Conservation (phyloP, 306 rosid species). For the Leucaena leucocephala region DNA sequence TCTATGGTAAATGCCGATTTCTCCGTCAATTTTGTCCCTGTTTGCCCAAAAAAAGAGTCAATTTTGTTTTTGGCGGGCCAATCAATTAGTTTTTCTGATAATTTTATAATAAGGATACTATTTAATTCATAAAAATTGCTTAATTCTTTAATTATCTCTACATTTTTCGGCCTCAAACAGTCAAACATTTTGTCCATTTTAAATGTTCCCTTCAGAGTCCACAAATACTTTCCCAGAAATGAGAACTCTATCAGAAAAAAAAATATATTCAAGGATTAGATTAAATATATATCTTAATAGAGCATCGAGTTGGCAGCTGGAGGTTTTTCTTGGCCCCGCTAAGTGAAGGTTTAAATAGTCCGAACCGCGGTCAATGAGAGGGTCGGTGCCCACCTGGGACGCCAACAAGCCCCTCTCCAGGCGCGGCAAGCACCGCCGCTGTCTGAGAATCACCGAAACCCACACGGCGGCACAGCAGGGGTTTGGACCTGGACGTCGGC, state of each 20-base stretch:
- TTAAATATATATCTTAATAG: too few relatives aligned
- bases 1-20: neutral
- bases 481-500: too few relatives aligned
- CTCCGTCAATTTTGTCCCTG: neutral
- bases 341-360: neutral
- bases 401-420: too few relatives aligned
- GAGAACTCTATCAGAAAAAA: neutral
- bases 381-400: too few relatives aligned
- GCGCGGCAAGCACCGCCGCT: too few relatives aligned
- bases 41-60: neutral
- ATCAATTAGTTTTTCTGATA: neutral
- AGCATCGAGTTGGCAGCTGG: neutral
- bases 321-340: neutral
- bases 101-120: neutral
- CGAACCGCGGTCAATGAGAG: neutral
- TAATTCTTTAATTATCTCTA: neutral
- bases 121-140: neutral
- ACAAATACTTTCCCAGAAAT: neutral
- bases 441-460: too few relatives aligned
- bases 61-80: neutral
- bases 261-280: too few relatives aligned
- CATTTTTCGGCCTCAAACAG: neutral
- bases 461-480: too few relatives aligned
- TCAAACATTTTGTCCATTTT: neutral
- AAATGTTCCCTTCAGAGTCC: neutral